phyloP scores from a whole-genome alignment of 208 protist species.

The Leishmania gerbilli region DNA sequence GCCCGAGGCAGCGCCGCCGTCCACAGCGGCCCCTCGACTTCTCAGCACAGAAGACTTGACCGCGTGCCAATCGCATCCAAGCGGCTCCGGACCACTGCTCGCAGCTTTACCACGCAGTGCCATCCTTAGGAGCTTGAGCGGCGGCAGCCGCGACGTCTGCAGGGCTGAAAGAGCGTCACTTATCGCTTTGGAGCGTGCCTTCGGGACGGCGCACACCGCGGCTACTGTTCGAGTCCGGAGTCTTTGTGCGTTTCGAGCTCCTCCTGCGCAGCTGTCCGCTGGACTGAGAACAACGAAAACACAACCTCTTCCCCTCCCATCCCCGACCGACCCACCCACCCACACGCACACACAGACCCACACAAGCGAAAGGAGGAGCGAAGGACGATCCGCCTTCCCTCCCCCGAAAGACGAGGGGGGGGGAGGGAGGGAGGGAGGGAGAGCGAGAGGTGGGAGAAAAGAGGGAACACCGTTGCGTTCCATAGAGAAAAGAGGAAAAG shows the following conservation, averaged over 20 bases:
- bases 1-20: conserved; percentile 2
- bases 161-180: not conserved
- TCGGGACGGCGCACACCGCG: not conserved
- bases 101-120: conserved; percentile 16
- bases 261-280: not conserved
- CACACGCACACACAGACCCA: conserved; percentile 2
- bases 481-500: not conserved
- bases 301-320: too few species aligned
- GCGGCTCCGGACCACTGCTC: conserved; percentile 23
- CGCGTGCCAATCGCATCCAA: conserved; percentile 24
- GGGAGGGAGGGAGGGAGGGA: not conserved
- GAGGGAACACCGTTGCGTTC: not conserved
- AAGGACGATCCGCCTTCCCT: not conserved
- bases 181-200: not conserved
- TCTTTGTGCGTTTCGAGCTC: not conserved
- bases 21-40: not conserved
- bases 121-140: conserved; percentile 6
- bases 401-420: too few species aligned
- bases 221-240: not conserved
- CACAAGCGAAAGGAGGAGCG: not conserved
- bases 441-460: not conserved
- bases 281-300: not conserved
- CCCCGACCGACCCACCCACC: not conserved
- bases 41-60: not conserved
- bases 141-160: not conserved